Evolutionary conservation across 306 rosid genomes (phyloP), one percentile per base, ranked within the genome.

Genomic region (Lablab purpureus): DNA sequence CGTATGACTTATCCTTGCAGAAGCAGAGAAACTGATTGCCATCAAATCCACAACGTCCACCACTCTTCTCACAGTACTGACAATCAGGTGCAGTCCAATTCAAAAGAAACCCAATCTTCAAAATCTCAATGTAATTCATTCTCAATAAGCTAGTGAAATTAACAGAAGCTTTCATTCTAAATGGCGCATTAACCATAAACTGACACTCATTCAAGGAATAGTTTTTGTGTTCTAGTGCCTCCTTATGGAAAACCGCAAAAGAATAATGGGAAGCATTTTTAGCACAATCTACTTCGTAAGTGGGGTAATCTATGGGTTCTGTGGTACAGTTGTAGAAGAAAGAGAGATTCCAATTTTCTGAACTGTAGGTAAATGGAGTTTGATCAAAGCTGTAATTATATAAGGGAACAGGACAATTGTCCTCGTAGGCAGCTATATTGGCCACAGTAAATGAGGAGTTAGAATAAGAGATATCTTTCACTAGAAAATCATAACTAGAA

Each of bases 101-200:
- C 84, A 90, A 84, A 75, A 80, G 18, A 76, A 85, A 90, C 46
- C 97, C 98, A 90, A 84, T 85, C 82, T 85, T 83, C 85, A 92
- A 63, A 63, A 91, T 51, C 2, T 90, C 89, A 2, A 73, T 43
- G 30, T 89, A 87, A 67, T 28, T 87, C 93, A 70, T 90, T 27
- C 59, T 1, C 84, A 79, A 60, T 63, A 85, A 81, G 66, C 67
- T 59, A 47, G 25, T 30, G 63, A 74, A 71, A 47, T 66, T 82
- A 2, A 58, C 74, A 43, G 22, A 43, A 34, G 36, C 59, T 22
- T 72, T 84, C 73, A 32, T 15, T 8, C 77, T 37, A 55, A 88
- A 71, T 21, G 95, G 92, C 41, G 77, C 80, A 68, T 78, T 56
- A 63, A 85, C 87, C 59, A 76, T 46, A 30, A 81, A 85, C 62